Evolutionary conservation across 2,329 filamentous ascomycete genomes (phyloP).

Genomic region (Curvularia sp.): DNA sequence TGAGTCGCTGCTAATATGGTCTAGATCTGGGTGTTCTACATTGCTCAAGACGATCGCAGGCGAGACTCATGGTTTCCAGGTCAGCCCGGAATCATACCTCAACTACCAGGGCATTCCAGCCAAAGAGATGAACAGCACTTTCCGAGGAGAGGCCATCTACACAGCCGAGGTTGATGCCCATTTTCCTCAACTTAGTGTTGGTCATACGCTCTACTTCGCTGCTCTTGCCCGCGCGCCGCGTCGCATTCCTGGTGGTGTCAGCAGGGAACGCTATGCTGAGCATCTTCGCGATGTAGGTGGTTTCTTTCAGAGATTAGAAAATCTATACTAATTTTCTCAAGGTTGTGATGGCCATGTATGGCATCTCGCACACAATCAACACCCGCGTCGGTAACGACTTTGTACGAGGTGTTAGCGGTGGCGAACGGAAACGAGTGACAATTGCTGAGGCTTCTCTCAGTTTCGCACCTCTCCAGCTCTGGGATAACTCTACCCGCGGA

Average conservation of each 20-base stretch:
- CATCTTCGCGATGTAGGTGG: conserved; percentile 63
- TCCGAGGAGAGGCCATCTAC: conserved; percentile 84
- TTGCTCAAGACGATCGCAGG: conserved; percentile 82
- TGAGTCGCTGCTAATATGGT: conserved; percentile 4
- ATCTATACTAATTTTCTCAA: conserved; percentile 13
- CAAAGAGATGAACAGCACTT: conserved; percentile 74
- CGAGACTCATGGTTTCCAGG: conserved; percentile 78
- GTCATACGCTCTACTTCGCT: conserved; percentile 79
- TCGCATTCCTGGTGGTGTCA: conserved; percentile 63
- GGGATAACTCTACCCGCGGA: conserved; percentile 76
- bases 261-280: conserved; percentile 61
- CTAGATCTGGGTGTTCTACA: conserved; percentile 72
- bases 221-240: conserved; percentile 66
- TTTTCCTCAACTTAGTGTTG: conserved; percentile 76
- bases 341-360: conserved; percentile 77
- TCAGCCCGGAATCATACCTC: conserved; percentile 73
- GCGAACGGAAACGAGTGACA: conserved; percentile 59
- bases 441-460: conserved; percentile 50
- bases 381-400: conserved; percentile 75
- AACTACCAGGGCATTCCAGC: conserved; percentile 79
- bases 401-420: conserved; percentile 73
- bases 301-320: background rate
- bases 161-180: conserved; percentile 82
- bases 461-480: conserved; percentile 65
- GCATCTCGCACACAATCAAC: conserved; percentile 73